Conservation (phyloP, 2,329 filamentous ascomycete genomes). For the Alternaria sp. region DNA sequence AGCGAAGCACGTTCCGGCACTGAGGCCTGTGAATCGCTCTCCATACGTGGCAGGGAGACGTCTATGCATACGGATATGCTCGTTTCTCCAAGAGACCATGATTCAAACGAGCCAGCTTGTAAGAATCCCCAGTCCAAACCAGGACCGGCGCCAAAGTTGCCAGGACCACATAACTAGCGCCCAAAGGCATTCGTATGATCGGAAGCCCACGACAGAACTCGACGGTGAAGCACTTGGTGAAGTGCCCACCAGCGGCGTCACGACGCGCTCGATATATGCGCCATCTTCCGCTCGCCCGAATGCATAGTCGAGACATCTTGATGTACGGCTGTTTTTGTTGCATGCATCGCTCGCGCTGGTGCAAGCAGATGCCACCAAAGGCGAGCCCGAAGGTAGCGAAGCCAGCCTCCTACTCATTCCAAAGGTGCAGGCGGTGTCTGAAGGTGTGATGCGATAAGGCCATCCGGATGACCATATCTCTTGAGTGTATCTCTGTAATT, state of each 20-base stretch:
- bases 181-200: background rate
- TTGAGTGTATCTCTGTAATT: background rate
- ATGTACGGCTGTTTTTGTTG: background rate
- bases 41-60: background rate
- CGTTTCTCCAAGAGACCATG: background rate
- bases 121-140: background rate
- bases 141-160: background rate
- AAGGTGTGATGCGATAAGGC: background rate
- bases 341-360: background rate
- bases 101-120: background rate
- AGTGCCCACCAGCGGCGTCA: background rate
- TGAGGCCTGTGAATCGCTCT: background rate
- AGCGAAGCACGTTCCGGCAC: background rate
- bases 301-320: background rate
- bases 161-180: background rate
- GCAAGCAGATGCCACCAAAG: background rate
- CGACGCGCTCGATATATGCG: background rate
- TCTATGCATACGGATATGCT: background rate
- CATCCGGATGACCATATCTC: background rate
- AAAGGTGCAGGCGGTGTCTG: background rate
- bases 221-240: background rate
- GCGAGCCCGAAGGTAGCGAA: background rate
- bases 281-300: background rate
- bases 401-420: background rate
- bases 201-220: background rate